A percentile compares a stretch with the other conserved stretches of the same genome.
phyloP scores from a whole-genome alignment of 2,329 filamentous ascomycete species.

The Colletotrichum camelliae region DNA sequence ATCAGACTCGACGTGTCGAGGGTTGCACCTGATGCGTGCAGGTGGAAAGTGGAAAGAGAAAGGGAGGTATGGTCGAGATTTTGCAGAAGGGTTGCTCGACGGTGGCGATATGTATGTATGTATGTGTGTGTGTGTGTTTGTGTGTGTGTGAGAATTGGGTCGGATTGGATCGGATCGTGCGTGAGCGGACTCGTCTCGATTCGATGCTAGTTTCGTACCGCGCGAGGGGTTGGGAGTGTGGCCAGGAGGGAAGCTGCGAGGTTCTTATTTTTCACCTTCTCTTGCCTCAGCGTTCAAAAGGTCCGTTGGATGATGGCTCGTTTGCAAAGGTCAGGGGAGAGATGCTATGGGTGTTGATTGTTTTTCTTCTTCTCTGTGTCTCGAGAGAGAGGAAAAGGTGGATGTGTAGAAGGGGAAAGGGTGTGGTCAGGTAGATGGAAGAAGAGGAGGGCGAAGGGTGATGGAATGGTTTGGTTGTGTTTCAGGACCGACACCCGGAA shows the following conservation, averaged over 20 bases:
- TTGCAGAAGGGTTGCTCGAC: not conserved
- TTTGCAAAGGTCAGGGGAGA: not conserved
- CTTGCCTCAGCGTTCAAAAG: not conserved
- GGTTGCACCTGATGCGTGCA: not conserved
- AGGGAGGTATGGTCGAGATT: not conserved
- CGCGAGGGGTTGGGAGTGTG: conserved; percentile 8
- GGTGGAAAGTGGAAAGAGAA: not conserved
- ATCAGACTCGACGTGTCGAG: conserved; percentile 13
- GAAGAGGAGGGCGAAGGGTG: conserved; percentile 6
- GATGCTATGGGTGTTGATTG: not conserved
- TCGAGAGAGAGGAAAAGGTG: not conserved
- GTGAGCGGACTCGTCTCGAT: conserved; percentile 23
- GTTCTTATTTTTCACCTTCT: not conserved
- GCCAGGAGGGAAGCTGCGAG: not conserved
- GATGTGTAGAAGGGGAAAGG: not conserved
- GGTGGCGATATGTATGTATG: conserved; percentile 15
- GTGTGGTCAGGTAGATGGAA: not conserved
- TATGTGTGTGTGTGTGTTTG: conserved; percentile 8
- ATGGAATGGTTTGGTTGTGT: conserved; percentile 18
- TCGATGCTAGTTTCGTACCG: conserved; percentile 19
- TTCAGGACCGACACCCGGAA: conserved; percentile 21
- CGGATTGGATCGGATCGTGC: conserved; percentile 12
- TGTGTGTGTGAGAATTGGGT: conserved; percentile 10
- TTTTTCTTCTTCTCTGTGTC: not conserved
- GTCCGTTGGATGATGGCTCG: not conserved